phyloP scores from a whole-genome alignment of 1,139 yeast species.

The Candida sp. region DNA sequence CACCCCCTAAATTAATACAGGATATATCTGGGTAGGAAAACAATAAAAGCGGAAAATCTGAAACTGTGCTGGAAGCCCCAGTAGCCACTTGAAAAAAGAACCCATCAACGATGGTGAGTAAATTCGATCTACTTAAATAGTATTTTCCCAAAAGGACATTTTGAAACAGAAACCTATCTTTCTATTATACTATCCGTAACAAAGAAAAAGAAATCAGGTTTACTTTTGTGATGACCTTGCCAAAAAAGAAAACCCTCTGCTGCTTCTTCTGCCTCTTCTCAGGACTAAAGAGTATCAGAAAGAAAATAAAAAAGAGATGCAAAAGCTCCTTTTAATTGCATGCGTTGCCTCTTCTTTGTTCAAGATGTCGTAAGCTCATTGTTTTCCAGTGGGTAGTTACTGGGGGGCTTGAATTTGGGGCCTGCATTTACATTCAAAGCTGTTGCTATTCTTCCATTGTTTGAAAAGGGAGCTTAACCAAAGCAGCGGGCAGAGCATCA shows the following conservation, averaged over 20 bases:
- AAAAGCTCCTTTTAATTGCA: background rate
- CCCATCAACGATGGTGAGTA: background rate
- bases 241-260: no score
- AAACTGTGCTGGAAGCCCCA: background rate
- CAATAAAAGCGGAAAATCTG: background rate
- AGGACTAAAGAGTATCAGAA: background rate
- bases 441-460: background rate
- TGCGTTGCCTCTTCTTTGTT: background rate
- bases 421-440: background rate
- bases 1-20: no score
- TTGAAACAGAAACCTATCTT: background rate
- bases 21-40: no score
- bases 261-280: no score
- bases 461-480: no score
- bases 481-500: background rate
- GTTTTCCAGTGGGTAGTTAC: no score
- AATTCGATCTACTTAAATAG: background rate
- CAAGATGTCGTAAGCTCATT: background rate
- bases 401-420: no score
- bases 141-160: slow-evolving; percentile 1
- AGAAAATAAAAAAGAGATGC: background rate
- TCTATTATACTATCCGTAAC: no score
- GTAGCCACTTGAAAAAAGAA: background rate
- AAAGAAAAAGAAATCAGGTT: background rate
- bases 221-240: background rate